A percentile compares a stretch with the other conserved stretches of the same genome.
Conservation (phyloP, 495 filamentous ascomycete genomes). For the Aspergillus sparsus region DNA sequence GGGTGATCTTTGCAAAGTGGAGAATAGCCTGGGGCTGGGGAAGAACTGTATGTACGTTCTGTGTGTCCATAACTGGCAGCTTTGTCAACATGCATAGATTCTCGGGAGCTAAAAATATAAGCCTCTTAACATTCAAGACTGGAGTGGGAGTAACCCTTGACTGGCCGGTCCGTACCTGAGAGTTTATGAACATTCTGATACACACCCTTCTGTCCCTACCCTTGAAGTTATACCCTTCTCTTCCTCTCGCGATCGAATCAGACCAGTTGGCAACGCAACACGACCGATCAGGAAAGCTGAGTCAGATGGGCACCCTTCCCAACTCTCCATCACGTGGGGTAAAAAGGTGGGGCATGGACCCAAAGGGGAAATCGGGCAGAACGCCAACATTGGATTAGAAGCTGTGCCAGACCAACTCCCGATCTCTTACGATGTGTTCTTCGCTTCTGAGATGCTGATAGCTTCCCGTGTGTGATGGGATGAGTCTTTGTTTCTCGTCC, state of each 20-base stretch:
- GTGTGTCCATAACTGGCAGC: neutral
- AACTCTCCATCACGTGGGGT: slow-evolving; percentile 23
- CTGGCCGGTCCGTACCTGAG: too few species aligned
- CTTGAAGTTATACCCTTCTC: neutral
- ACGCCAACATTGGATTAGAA: slow-evolving; percentile 27
- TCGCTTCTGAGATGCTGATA: neutral
- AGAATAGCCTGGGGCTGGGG: neutral
- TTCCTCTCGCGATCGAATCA: neutral
- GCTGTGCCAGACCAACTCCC: slow-evolving; percentile 10
- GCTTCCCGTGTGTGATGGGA: slow-evolving; percentile 10
- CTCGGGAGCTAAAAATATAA: slow-evolving; percentile 7
- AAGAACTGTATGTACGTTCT: neutral
- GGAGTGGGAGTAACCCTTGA: too few species aligned
- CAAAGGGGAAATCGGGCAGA: slow-evolving; percentile 30
- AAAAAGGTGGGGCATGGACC: slow-evolving; percentile 22
- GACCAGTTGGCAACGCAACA: neutral
- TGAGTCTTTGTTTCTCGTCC: slow-evolving; percentile 11
- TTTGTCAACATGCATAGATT: neutral
- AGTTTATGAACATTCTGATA: too few species aligned
- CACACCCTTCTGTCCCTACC: too few species aligned
- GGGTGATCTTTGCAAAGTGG: slow-evolving; percentile 18
- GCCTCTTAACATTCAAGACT: neutral
- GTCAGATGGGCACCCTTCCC: slow-evolving; percentile 8
- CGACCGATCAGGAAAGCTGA: slow-evolving; percentile 15
- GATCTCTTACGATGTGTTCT: neutral